These are phyloP conservation scores for Lotmaria passim DNA, from an alignment of 208 protist genomes.

Conservation along the genomic window DNA sequence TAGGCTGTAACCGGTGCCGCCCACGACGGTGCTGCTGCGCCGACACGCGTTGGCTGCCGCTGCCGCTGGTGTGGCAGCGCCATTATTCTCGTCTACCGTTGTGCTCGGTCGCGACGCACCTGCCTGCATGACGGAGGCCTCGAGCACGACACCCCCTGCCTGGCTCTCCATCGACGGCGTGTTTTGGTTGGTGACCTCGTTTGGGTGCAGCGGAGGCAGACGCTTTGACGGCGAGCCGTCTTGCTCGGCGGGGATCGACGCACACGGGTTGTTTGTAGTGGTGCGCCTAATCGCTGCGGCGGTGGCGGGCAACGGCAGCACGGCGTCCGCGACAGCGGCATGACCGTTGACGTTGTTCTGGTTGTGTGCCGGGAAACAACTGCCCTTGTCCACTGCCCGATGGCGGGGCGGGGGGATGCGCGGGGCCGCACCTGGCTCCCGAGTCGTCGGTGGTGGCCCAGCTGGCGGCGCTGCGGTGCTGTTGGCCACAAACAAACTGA, in stretches of 20 bases:
- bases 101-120: background rate
- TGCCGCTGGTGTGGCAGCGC: no score
- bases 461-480: background rate
- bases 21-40: background rate
- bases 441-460: background rate
- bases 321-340: background rate
- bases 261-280: background rate
- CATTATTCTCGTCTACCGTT: background rate
- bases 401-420: background rate
- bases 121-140: background rate
- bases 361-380: background rate
- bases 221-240: background rate
- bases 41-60: background rate
- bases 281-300: no score
- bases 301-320: no score
- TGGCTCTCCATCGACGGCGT: background rate
- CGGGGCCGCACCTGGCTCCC: background rate
- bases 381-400: background rate
- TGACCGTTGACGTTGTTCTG: background rate
- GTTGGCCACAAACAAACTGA: background rate
- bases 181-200: background rate
- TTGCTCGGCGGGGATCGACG: no score
- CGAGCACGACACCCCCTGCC: background rate
- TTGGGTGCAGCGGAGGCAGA: slow-evolving; percentile 6
- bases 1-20: slow-evolving; percentile 5